Base-by-base conservation (phyloP, 306 rosid genomes). In the Acacia melanoxylon region DNA sequence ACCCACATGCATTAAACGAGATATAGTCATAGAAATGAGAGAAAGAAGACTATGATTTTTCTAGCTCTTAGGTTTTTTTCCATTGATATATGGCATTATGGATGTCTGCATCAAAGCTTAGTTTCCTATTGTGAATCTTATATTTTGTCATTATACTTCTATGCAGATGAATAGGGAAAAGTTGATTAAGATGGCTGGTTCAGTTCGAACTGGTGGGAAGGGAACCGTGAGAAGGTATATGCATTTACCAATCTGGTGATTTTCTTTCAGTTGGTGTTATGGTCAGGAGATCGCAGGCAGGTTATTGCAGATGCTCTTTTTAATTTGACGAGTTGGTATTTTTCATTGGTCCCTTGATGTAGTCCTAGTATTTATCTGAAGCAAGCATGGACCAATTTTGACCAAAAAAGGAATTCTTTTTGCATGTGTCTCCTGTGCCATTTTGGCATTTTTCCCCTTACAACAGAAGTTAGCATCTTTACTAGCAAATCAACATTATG, bases 191-290 rank as follows among this genome's bases (percentile, higher is more conserved):
- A 94, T 94, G 98, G 98, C 97, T 3, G 93, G 98, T 92, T 93
- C 98, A 0, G 98, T 94, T 40, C 89, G 98, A 86, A 94, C 98
- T 24, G 98, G 98, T 71, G 98, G 98, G 76, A 94, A 94, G 87
- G 98, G 98, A 82, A 94, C 97, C 51, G 27, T 94, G 87, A 91
- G 98, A 87, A 94, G 98, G 98, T 94, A 74, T 37, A 54, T 69
- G 49, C 49, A 63, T 58, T 7, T 42, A 2, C 74, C 25, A 25
- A 72, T 48, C 17, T 15, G 10, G 2, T 70, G 0, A 13, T 46
- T 44, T 67, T 68, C 20, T 13, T 63, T 31, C 68, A 27, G 14
- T 63, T 14, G 17, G 16, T 63, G 68, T 63, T 31, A 63, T 27
- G 68, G 20, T 29, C 25, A 24, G 17, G 11, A 24, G 35, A 10